These are phyloP conservation scores for Capsicum baccatum DNA, from an alignment of 257 asterid genomes.

Conservation along the genomic window DNA sequence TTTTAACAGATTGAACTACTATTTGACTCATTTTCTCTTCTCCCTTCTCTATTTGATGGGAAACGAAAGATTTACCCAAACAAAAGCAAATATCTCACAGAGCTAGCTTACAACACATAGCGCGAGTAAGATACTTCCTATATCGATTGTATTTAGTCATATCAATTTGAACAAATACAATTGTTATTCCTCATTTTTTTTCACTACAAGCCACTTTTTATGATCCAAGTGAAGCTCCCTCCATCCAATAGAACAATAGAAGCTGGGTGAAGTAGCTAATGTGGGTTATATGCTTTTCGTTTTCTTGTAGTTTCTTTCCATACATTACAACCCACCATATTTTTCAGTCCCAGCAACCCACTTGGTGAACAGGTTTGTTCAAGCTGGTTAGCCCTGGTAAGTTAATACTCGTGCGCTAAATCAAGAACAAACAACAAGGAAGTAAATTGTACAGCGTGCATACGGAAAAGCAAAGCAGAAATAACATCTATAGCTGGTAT, in stretches of 20 bases:
- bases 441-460: not conserved
- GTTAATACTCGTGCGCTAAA: slow-evolving; percentile 3
- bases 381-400: not conserved
- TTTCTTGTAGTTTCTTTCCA: not conserved
- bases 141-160: not conserved
- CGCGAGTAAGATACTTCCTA: not conserved
- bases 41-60: slow-evolving; percentile 14
- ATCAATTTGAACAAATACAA: not conserved
- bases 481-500: not conserved
- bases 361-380: slow-evolving; percentile 2
- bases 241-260: not conserved
- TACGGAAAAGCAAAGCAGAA: slow-evolving; percentile 17
- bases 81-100: not conserved
- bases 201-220: not conserved
- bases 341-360: not conserved
- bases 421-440: not conserved
- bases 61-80: not conserved
- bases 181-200: not conserved
- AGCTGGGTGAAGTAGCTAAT: slow-evolving; percentile 15
- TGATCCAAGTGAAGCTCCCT: not conserved
- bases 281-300: not conserved
- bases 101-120: slow-evolving; percentile 6
- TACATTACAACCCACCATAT: not conserved
- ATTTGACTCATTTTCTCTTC: not conserved
- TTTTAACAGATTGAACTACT: slow-evolving; percentile 3